Evolutionary conservation across 768 basidiomycete genomes (phyloP).

Genomic region (Phylloporus arenicola): DNA sequence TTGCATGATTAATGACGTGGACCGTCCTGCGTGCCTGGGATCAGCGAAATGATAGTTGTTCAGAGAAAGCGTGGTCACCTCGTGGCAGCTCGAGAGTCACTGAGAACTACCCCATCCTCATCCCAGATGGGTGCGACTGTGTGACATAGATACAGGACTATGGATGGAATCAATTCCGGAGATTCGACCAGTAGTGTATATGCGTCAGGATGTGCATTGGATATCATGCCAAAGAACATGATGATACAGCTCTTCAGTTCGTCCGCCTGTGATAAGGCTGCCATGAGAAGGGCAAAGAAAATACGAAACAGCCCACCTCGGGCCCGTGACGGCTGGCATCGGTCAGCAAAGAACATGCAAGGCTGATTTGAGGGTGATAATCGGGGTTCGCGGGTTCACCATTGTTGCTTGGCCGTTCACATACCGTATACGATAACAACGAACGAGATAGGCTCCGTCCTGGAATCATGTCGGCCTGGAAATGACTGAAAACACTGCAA

Average conservation of each 20-base stretch:
- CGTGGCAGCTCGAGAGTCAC: conserved; percentile 28
- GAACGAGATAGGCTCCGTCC: conserved; percentile 39
- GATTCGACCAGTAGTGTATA: conserved; percentile 41
- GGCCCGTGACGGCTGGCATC: conserved; percentile 36
- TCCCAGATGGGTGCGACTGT: conserved; percentile 62
- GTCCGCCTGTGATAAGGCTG: conserved; percentile 28
- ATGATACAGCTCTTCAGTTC: conserved; percentile 35
- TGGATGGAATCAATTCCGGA: conserved; percentile 55
- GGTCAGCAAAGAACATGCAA: conserved; percentile 44
- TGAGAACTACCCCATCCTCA: conserved; percentile 43
- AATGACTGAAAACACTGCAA: background rate
- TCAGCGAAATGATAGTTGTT: background rate
- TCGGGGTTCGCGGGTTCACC: conserved; percentile 21
- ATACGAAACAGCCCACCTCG: conserved; percentile 32
- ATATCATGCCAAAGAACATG: conserved; percentile 37
- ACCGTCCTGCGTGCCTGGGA: conserved; percentile 38
- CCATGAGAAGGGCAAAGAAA: background rate
- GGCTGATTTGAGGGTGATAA: conserved; percentile 42
- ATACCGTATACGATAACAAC: conserved; percentile 38
- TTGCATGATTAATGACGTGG: conserved; percentile 45
- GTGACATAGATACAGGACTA: conserved; percentile 51
- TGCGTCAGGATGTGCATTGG: conserved; percentile 36
- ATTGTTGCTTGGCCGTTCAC: conserved; percentile 14
- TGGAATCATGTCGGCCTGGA: conserved; percentile 24
- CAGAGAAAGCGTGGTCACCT: conserved; percentile 15